phyloP scores from a whole-genome alignment of 805 yeast species.

The Zygotorulaspora florentina region DNA sequence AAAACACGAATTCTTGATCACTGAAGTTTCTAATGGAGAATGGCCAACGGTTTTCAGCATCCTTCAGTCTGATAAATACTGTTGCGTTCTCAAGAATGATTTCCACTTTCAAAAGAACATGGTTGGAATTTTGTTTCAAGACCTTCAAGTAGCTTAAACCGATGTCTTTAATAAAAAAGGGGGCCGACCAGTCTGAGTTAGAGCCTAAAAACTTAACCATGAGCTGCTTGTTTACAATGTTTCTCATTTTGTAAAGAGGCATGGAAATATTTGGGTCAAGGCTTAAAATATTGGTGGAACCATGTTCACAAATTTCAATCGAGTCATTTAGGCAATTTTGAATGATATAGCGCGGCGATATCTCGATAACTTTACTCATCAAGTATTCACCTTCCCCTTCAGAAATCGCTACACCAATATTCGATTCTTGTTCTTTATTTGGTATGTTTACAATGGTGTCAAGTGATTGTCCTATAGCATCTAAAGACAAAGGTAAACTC shows the following conservation, averaged over 20 bases:
- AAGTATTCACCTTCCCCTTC: slow-evolving; percentile 87
- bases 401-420: slow-evolving; percentile 65
- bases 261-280: slow-evolving; percentile 44
- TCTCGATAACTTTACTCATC: slow-evolving; percentile 67
- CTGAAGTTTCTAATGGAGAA: slow-evolving; percentile 86
- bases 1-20: slow-evolving; percentile 78
- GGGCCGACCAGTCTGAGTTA: slow-evolving; percentile 75
- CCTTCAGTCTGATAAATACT: slow-evolving; percentile 66
- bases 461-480: slow-evolving; percentile 79
- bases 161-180: slow-evolving; percentile 76
- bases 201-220: slow-evolving; percentile 54
- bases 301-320: slow-evolving; percentile 62
- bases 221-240: slow-evolving; percentile 53
- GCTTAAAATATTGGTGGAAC: slow-evolving; percentile 49
- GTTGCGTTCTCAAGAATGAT: slow-evolving; percentile 77
- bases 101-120: slow-evolving; percentile 65
- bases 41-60: slow-evolving; percentile 85
- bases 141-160: slow-evolving; percentile 79
- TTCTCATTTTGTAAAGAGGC: slow-evolving; percentile 62
- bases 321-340: slow-evolving; percentile 55
- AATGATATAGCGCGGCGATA: slow-evolving; percentile 79
- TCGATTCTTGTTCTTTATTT: slow-evolving; percentile 55
- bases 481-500: slow-evolving; percentile 75
- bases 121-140: slow-evolving; percentile 58
- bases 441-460: slow-evolving; percentile 51